These are phyloP conservation scores for Cryptosporidium felis DNA, from an alignment of 169 alveolate species.

Conservation along the genomic window DNA sequence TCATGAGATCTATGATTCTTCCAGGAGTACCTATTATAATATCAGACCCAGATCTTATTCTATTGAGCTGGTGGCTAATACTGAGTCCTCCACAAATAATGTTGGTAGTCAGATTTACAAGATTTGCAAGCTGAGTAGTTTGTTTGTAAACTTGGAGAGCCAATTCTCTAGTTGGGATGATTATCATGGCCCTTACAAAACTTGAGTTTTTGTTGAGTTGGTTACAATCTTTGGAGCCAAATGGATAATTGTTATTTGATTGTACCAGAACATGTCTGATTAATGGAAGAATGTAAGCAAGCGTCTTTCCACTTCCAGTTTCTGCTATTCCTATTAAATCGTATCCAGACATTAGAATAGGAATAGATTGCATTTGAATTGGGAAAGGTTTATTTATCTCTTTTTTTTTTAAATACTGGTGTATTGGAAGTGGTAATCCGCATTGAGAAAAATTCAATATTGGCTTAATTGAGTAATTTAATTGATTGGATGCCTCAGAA, in stretches of 20 bases:
- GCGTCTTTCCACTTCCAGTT: conserved; percentile 98
- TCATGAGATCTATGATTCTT: conserved; percentile 92
- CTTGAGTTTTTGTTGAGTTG: background rate
- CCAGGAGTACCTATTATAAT: conserved; percentile 98
- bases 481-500: conserved; percentile 84
- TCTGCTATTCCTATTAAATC: conserved; percentile 99
- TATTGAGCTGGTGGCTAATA: conserved; percentile 87
- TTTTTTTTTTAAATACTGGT: conserved; percentile 88
- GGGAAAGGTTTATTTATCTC: conserved; percentile 94
- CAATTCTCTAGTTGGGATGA: conserved; percentile 88
- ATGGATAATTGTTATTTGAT: conserved; percentile 71
- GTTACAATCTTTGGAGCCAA: background rate
- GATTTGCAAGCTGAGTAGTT: conserved; percentile 72
- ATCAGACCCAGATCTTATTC: conserved; percentile 93
- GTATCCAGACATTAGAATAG: conserved; percentile 93
- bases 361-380: conserved; percentile 95
- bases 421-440: conserved; percentile 93
- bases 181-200: conserved; percentile 73
- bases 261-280: conserved; percentile 92
- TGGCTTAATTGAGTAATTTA: conserved; percentile 84
- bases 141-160: conserved; percentile 84
- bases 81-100: conserved; percentile 95
- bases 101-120: conserved; percentile 20
- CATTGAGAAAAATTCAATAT: conserved; percentile 94
- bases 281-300: conserved; percentile 97